Base-by-base conservation (phyloP, 768 basidiomycete species). In the Serendipita sp. region DNA sequence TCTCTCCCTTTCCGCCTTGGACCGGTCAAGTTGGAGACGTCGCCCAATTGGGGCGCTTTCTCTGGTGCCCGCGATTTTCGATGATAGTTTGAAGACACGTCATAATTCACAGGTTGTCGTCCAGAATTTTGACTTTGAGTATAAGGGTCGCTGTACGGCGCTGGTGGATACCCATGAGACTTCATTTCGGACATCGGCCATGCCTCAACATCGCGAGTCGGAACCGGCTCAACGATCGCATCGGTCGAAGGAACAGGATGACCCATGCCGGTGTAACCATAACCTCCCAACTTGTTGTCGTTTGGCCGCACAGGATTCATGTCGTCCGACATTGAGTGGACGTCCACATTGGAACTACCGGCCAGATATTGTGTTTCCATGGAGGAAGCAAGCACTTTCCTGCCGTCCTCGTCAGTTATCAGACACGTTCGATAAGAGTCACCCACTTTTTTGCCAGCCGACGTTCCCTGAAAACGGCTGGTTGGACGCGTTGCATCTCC, bases 401-500 rank as follows among this genome's bases (percentile, higher is more conserved):
- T 58, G 28, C 22, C n/a, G 9, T 13, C 11, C 1, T 3, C 11
- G 30, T 58, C 26, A 44, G 31, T n/a, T 53, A 11, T 1, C 42
- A 13, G 1, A 26, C 22, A 34, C 1, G n/a, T 31, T 43, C 4
- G n/a, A 26, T 2, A 22, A 17, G 30, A 11, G 44, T 5, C 16
- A 28, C 56, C 42, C 9, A 58, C 53, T 58, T 58, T n/a, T 58
- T 58, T 31, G 53, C 53, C 20, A 9, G 41, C 33, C 63, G 9
- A 28, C 63, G 64, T 56, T 67, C 67, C 24, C 42, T 31, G 42
- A 72, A 51, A 1, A 73, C 71, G 38, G 65, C 63, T 61, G 71
- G 71, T n/a, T 71, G 61, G 2, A 69, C 70, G 31, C 64, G 64
- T 3, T 83, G 81, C 81, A 95, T 88, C 71, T 82, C 70, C 61